Evolutionary conservation across 1,284 basidiomycete species (phyloP).

Genomic region (Tausonia pullulans): DNA sequence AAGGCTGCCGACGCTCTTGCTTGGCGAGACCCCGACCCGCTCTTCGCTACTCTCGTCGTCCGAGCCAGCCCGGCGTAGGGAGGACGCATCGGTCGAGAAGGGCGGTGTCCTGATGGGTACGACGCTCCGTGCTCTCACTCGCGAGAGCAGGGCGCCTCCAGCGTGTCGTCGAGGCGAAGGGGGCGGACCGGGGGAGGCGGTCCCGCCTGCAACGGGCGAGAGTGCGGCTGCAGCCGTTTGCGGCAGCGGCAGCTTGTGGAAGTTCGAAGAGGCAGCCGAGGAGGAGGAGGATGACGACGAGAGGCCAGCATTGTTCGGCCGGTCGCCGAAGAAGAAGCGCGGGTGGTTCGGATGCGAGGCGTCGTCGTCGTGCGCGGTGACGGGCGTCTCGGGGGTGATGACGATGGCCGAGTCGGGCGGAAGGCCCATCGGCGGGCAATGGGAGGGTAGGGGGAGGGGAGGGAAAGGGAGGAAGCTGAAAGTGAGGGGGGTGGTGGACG

Average conservation of each 20-base stretch:
- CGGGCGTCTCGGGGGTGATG: no score
- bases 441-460: no score
- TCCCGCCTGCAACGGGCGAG: no score
- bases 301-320: background rate
- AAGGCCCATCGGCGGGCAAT: no score
- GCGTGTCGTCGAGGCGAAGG: constrained; percentile 7
- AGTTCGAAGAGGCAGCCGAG: no score
- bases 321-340: background rate
- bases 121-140: constrained; percentile 4
- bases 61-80: background rate
- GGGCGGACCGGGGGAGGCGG: constrained; percentile 6
- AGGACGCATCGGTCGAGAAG: background rate
- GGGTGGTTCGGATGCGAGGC: background rate
- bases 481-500: no score
- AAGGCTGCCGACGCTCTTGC: constrained; percentile 8
- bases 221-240: no score
- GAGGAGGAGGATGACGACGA: no score
- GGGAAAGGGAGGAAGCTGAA: no score
- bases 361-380: no score
- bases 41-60: background rate
- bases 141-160: constrained; percentile 7
- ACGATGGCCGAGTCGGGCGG: no score
- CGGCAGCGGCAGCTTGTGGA: no score
- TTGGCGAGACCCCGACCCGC: background rate
- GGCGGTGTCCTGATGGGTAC: background rate